A percentile compares a stretch with the other conserved stretches of the same genome.
These are phyloP conservation scores for Trametes cubensis DNA, from an alignment of 768 basidiomycete genomes.

Conservation along the genomic window DNA sequence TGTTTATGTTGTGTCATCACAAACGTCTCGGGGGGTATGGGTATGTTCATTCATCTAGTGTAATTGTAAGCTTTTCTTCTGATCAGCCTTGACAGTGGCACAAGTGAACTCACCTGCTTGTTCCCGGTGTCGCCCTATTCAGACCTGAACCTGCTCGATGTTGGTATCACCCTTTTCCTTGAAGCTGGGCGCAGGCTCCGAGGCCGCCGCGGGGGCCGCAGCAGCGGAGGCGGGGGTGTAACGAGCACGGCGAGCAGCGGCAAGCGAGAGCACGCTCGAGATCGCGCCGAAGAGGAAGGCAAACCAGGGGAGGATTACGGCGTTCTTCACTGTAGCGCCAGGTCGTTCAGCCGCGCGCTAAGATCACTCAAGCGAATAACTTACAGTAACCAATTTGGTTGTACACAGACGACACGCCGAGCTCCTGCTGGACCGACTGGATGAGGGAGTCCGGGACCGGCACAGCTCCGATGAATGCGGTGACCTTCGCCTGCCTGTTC, in stretches of 20 bases:
- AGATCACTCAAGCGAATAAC: slow-evolving; percentile 27
- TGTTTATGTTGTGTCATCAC: not conserved
- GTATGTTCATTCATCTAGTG: not conserved
- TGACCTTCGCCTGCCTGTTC: slow-evolving; percentile 47
- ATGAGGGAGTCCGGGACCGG: slow-evolving; percentile 43
- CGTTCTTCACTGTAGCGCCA: slow-evolving; percentile 44
- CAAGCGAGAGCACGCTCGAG: slow-evolving; percentile 40
- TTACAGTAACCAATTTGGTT: slow-evolving; percentile 50
- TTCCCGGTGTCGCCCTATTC: not conserved
- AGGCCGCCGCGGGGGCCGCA: not conserved
- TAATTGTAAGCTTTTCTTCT: not conserved
- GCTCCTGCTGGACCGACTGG: slow-evolving; percentile 37
- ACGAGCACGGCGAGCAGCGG: slow-evolving; percentile 32
- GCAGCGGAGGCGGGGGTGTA: not conserved
- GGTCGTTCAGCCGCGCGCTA: not conserved
- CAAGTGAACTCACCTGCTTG: not conserved
- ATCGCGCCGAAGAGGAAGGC: slow-evolving; percentile 44
- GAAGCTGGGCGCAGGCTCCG: slow-evolving; percentile 4
- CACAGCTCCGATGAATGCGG: slow-evolving; percentile 43
- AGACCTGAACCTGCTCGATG: slow-evolving; percentile 2
- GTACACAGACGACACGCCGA: slow-evolving; percentile 48
- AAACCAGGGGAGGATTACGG: slow-evolving; percentile 59
- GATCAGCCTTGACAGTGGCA: not conserved
- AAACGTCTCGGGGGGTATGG: not conserved
- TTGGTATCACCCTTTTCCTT: slow-evolving; percentile 13